phyloP scores from a whole-genome alignment of 2,329 filamentous ascomycete genomes.

The Fusarium sp. region DNA sequence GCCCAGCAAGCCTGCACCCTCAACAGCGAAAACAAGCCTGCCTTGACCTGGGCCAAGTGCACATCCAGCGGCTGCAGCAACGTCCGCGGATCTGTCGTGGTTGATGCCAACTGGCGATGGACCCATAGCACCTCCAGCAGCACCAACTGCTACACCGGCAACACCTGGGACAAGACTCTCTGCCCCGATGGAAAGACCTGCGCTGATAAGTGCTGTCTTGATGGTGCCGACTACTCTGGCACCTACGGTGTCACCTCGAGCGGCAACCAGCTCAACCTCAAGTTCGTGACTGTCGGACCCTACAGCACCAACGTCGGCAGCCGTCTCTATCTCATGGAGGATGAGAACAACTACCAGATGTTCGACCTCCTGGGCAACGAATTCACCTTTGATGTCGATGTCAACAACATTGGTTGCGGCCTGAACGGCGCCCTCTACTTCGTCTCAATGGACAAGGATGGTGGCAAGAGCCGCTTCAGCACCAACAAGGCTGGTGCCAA shows the following conservation, averaged over 20 bases:
- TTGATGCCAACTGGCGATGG: slow-evolving; percentile 74
- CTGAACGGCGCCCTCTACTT: slow-evolving; percentile 80
- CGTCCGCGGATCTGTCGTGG: slow-evolving; percentile 62
- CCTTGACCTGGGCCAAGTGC: slow-evolving; percentile 66
- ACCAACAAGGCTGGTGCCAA: slow-evolving; percentile 66
- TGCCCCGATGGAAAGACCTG: slow-evolving; percentile 57
- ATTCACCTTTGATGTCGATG: slow-evolving; percentile 79
- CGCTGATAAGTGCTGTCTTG: slow-evolving; percentile 63
- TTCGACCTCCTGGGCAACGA: slow-evolving; percentile 76
- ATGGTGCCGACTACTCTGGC: slow-evolving; percentile 63
- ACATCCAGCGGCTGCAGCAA: slow-evolving; percentile 63
- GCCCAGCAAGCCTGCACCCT: slow-evolving; percentile 65
- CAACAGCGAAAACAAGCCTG: slow-evolving; percentile 63
- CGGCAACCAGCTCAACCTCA: slow-evolving; percentile 64
- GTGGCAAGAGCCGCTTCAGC: slow-evolving; percentile 62
- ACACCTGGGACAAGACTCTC: slow-evolving; percentile 58
- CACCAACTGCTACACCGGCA: slow-evolving; percentile 70
- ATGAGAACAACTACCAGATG: slow-evolving; percentile 71
- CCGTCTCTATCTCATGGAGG: slow-evolving; percentile 74
- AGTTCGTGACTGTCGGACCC: slow-evolving; percentile 66
- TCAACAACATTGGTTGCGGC: slow-evolving; percentile 75
- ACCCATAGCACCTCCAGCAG: slow-evolving; percentile 59
- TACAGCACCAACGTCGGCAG: slow-evolving; percentile 63
- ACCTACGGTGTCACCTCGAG: slow-evolving; percentile 67
- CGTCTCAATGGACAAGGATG: slow-evolving; percentile 70